These are phyloP conservation scores for Phascolomyces articulosus DNA, from an alignment of 371 early-diverging fungal species.

Conservation along the genomic window DNA sequence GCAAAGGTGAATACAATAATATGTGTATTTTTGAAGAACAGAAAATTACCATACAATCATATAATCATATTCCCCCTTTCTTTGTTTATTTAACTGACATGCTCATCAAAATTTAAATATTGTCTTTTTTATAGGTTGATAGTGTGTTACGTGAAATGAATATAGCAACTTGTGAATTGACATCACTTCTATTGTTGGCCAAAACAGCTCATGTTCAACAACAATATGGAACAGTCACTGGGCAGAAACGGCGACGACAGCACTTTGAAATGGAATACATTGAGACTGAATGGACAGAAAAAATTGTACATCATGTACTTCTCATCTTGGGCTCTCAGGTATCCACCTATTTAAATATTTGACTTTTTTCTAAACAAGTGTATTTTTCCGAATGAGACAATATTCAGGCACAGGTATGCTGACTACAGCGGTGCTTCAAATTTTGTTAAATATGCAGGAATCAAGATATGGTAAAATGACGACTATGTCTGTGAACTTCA, in stretches of 20 bases:
- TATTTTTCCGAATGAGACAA: too few relatives aligned
- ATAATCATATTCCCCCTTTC: too few relatives aligned
- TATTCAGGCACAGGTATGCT: too few relatives aligned
- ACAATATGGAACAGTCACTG: conserved; percentile 5
- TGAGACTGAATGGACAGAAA: conserved; percentile 54
- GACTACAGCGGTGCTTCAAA: neutral
- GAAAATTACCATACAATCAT: too few relatives aligned
- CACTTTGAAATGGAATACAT: conserved; percentile 11
- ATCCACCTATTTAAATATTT: too few relatives aligned
- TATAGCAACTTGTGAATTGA: conserved; percentile 70
- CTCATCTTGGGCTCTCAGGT: conserved; percentile 47
- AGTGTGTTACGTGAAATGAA: conserved; percentile 68
- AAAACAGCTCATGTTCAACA: conserved; percentile 22
- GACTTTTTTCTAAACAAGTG: too few relatives aligned
- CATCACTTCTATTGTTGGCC: conserved; percentile 61
- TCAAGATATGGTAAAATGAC: neutral
- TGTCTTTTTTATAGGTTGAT: conserved; percentile 59
- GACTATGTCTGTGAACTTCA: conserved; percentile 40
- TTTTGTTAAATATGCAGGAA: neutral
- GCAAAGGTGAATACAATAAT: conserved; percentile 40
- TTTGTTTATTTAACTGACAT: too few relatives aligned
- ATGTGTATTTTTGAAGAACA: neutral
- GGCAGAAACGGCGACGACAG: conserved; percentile 15
- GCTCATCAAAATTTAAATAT: too few relatives aligned
- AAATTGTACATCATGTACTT: conserved; percentile 58